Evolutionary conservation across 495 filamentous ascomycete species (phyloP).

Genomic region (Aspergillus nanangensis): DNA sequence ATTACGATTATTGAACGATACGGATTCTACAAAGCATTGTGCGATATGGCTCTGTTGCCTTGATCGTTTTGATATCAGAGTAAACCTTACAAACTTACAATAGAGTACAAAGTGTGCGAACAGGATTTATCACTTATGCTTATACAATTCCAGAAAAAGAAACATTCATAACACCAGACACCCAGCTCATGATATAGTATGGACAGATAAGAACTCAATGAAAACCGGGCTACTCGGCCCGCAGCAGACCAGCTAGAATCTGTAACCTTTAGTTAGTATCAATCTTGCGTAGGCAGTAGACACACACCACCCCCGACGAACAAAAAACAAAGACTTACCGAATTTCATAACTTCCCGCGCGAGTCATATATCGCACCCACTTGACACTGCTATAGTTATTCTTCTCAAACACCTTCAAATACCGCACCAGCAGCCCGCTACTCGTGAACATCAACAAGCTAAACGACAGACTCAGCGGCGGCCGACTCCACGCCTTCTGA

Average conservation of each 20-base stretch:
- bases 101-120: no score
- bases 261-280: constrained; percentile 1
- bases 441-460: constrained; percentile 97
- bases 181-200: constrained; percentile 7
- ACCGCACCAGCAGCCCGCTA: constrained; percentile 84
- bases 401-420: constrained; percentile 99
- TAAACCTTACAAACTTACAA: no score
- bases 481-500: constrained; percentile 95
- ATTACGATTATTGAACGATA: not conserved
- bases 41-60: no score
- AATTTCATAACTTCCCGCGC: constrained; percentile 64
- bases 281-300: not conserved
- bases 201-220: not conserved
- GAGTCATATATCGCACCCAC: constrained; percentile 99
- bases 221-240: constrained; percentile 5
- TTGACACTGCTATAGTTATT: constrained; percentile 97
- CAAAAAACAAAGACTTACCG: constrained; percentile 30
- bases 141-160: no score
- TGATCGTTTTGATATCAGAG: no score
- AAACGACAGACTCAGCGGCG: constrained; percentile 88
- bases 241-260: constrained; percentile 14
- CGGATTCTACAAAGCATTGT: no score
- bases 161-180: constrained; percentile 3
- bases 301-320: not conserved
- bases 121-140: no score